Evolutionary conservation across 306 rosid genomes (phyloP).

Genomic region (Cicer judaicum): DNA sequence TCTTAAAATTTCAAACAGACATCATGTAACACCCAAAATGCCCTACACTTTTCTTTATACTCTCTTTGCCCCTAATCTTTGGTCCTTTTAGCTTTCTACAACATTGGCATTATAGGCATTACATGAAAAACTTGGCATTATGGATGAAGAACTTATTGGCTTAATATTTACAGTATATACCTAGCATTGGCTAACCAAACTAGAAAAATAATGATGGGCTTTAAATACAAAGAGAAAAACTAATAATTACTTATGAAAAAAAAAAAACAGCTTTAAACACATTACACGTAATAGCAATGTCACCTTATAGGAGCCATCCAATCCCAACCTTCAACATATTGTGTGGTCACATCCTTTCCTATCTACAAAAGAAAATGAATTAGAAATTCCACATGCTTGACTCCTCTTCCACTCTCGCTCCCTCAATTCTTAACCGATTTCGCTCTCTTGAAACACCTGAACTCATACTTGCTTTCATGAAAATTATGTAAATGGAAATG

Average conservation of each 20-base stretch:
- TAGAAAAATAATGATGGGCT: slow-evolving; percentile 12
- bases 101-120: too few species aligned
- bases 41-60: slow-evolving; percentile 4
- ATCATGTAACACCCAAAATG: slow-evolving; percentile 18
- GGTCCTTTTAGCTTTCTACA: too few species aligned
- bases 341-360: slow-evolving; percentile 94
- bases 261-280: slow-evolving; percentile 33
- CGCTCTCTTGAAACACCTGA: slow-evolving; percentile 30
- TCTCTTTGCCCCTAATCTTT: too few species aligned
- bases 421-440: slow-evolving; percentile 15
- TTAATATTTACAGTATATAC: not conserved
- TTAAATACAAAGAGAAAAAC: not conserved
- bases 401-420: slow-evolving; percentile 17
- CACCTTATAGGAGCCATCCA: slow-evolving; percentile 99
- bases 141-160: too few species aligned
- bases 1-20: slow-evolving; percentile 32
- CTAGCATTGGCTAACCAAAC: slow-evolving; percentile 10
- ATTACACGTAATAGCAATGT: slow-evolving; percentile 42
- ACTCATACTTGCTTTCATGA: not conserved
- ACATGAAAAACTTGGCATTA: too few species aligned
- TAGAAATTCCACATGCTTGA: slow-evolving; percentile 27
- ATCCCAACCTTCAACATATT: slow-evolving; percentile 97
- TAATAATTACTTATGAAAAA: slow-evolving; percentile 4
- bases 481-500: slow-evolving; percentile 3
- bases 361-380: slow-evolving; percentile 58